Evolutionary conservation across 1,284 basidiomycete species (phyloP), one percentile per base, ranked within the genome.

Genomic region (Austropuccinia psidii): DNA sequence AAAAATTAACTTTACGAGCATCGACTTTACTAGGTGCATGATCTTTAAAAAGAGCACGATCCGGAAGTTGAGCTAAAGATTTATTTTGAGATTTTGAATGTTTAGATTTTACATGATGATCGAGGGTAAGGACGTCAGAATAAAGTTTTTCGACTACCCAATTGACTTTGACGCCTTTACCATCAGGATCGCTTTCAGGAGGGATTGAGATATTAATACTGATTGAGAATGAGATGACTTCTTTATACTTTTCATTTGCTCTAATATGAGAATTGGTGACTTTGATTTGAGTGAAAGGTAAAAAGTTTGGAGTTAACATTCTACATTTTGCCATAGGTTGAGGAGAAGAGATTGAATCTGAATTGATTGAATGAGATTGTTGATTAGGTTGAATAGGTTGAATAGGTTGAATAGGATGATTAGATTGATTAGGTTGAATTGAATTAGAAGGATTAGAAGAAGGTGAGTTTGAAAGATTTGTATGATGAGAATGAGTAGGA

Each of bases 141-240:
- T 94, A 95, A 80, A 91, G 84, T 83, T 98, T 98, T 82, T 96
- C 93, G 33, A 98, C 86, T 78, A 86, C 89, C 94, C 95, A 98
- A 0, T 85, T 82, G 31, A 88, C 86, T 0, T 80, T 81, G n/a
- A 78, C 89, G 88, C 50, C 86, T 75, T 75, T 73, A 21, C 70
- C 31, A 49, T 77, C 76, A 27, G 77, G 76, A 60, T 76, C 62
- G 17, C 89, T 86, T 75, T 82, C 82, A 65, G 62, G 76, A 64
- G 73, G 78, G 33, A 64, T 77, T 74, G 39, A 69, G 33, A 81
- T 75, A 13, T 77, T 76, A 60, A 82, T 76, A 19, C 77, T 76
- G 66, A 94, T 86, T 75, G 90, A 83, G 80, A 95, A 94, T 4
- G 88, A 90, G 62, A 94, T 82, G 19, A 91, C 88, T 78, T 95